Base-by-base conservation (phyloP, 805 yeast genomes). In the Candida oleophila region DNA sequence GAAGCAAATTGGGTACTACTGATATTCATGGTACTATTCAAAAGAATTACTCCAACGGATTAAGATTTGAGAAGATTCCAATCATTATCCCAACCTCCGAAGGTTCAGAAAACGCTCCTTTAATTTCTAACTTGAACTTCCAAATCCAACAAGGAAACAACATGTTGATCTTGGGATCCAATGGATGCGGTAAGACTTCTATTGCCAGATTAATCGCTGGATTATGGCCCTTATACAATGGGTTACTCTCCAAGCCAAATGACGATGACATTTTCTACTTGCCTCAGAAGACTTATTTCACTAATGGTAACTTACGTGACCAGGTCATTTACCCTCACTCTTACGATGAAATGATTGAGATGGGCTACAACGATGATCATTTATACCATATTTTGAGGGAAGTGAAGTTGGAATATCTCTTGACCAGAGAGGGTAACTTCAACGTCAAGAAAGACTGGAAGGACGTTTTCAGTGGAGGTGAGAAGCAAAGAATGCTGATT, bases 391-490 rank as follows among this genome's bases (percentile, higher is more conserved):
- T 87, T 40, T 71, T 91, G 55, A 70, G 79, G 42, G 87, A 84
- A 56, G 97, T 91, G 34, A 85, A 86, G 50, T 72, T 91, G 49
- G 96, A 85, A 28, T 90, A 91, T 64, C 72, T 91, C 43, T 73
- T 89, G 40, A 82, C 81, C 46, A 78, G 97, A 61, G 81, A 79
- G 54, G 78, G 77, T 5, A 76, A 71, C 51, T 70, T 80, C 61
- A 77, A 78, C 51, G 81, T 71, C 44, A 71, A 64, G 47, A 72
- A 84, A 49, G 89, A 83, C 54, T 90, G 97, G 97, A 84, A 84
- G 58, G 95, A 87, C 61, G 85, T 90, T n/a, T 76, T 90, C 53
- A 85, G 94, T 65, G 97, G 97, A n/a, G 97, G 97, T 47, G 97
- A 90, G 64, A 85, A 89, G 66, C 97, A 90, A 71, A 81, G 96